phyloP scores from a whole-genome alignment of 352 stramenopile genomes.

The Thraustochytrium striatum region DNA sequence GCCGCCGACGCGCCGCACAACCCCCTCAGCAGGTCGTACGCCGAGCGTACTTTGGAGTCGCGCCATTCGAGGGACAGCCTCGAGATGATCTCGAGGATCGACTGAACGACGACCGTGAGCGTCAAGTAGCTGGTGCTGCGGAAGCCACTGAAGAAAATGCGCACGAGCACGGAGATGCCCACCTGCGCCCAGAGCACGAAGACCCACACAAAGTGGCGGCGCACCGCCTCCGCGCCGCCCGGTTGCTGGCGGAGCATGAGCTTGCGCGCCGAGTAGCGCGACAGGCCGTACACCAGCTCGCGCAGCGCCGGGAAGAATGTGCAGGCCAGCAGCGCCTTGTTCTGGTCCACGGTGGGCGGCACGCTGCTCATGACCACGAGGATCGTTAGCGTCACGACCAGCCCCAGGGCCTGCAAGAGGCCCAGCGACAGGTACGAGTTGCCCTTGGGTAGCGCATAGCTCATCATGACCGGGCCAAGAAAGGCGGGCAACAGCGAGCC shows the following conservation, averaged over 20 bases:
- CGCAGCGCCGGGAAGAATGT: background rate
- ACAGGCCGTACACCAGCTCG: background rate
- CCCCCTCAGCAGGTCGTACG: too few relatives aligned
- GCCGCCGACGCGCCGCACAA: too few relatives aligned
- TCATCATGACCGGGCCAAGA: too few relatives aligned
- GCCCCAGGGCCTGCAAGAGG: too few relatives aligned
- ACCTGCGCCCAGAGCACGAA: background rate
- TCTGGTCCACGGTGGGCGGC: too few relatives aligned
- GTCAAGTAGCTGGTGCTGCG: background rate
- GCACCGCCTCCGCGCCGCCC: background rate
- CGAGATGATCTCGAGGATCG: background rate
- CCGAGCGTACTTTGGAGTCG: too few relatives aligned
- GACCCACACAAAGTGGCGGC: background rate
- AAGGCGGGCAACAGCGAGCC: too few relatives aligned
- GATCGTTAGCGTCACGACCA: too few relatives aligned
- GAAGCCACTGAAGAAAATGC: background rate
- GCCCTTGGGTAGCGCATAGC: too few relatives aligned
- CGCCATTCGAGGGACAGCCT: background rate
- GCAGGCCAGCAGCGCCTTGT: background rate
- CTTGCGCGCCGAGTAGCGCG: background rate
- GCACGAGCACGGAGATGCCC: background rate
- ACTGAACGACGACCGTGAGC: background rate
- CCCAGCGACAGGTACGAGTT: too few relatives aligned
- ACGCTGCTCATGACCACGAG: too few relatives aligned
- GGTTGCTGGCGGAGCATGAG: too few relatives aligned